Base-by-base conservation (phyloP, 768 basidiomycete genomes). In the Russula sp. region DNA sequence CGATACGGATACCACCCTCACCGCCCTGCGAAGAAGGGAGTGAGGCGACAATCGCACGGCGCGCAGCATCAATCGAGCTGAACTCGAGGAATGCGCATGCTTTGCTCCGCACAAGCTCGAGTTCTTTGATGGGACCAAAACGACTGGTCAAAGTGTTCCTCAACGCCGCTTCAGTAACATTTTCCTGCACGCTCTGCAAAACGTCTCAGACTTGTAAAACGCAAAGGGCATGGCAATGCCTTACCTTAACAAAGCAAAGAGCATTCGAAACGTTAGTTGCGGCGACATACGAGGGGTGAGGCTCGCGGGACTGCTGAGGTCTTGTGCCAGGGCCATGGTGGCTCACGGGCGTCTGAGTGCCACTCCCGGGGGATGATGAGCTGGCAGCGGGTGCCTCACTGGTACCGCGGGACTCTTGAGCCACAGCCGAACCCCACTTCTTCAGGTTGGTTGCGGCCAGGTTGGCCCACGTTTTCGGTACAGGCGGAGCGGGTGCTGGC, bases 11-110 rank as follows among this genome's bases (percentile, higher is more conserved):
- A 14, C 94, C 95, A 59, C 94, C 94, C 66, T 95, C 92, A 42
- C 94, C 95, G 62, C 94, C 94, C 67, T 86, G 84, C 45, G 70
- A 63, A 35, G 76, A 72, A 1, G 85, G 82, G 54, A 97, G 73
- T 40, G 84, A 88, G 3, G 88, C 80, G 32, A 82, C 76, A 71
- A 99, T 96, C 2, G 96, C 96, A 49, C 86, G 83, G 69, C 85
- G 82, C n/a, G 96, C 96, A 42, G 84, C 76, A 1, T 95, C 94
- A 62, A 95, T 73, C 1, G 77, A 76, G 27, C 71, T 73, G 78
- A 95, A 98, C 75, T 98, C 96, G 70, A 97, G 79, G 83, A 98
- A 98, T 0, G 94, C 95, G 71, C 95, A 98, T 0, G 91, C 92
- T 74, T 91, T 96, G 71, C 70, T 73, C 66, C 89, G 89, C 47